Base-by-base conservation (phyloP, 1,284 basidiomycete genomes). In the Heliocybe sulcata region DNA sequence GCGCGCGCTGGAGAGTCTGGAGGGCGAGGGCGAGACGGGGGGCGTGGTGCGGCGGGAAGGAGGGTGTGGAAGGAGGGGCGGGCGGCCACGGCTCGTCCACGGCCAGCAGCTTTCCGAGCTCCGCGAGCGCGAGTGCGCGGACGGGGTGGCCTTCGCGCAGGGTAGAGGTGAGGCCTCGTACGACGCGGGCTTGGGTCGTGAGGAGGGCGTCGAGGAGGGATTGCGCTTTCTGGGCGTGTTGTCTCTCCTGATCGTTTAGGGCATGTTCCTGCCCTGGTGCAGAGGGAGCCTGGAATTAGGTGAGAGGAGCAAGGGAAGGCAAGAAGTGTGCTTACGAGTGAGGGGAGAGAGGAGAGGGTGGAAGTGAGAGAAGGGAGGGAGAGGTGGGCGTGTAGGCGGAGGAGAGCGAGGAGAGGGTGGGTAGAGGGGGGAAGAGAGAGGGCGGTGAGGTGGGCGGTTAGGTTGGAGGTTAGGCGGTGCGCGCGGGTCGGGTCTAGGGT, bases 81-180 rank as follows among this genome's bases (percentile, higher is more conserved):
- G 12, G 55, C 16, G 73, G 80, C 33, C 65, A 64, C 0, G 81
- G 82, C 64, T 90, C 86, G 62, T 92, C 90, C 0, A 90, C 85
- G 0, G 82, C 79, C 4, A 94, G 74, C 2, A 94, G 71, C 67
- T 93, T 94, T 0, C 90, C 92, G 16, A 92, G 73, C 64, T 94
- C 92, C 1, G 87, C 84, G 4, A 89, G 72, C 3, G 88, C 82
- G 35, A 97, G 70, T 0, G 81, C 92, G 3, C 90, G 77, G 0
- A 87, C 79, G 0, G 94, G 94, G 67, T 97, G 94, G 2, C 89
- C 89, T 14, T 74, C 67, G 0, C 76, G 67, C 23, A 92, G 79
- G 2, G 91, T 65, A 1, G 65, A 66, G 14, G 69, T 68, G 16
- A 86, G 69, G 0, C 85, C 92, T 1, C 77, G 73, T n/a, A 75